A percentile compares a stretch with the other conserved stretches of the same genome.
These are phyloP conservation scores for Guadua angustifolia DNA, from an alignment of 176 grass and related monocot genomes.

Conservation along the genomic window DNA sequence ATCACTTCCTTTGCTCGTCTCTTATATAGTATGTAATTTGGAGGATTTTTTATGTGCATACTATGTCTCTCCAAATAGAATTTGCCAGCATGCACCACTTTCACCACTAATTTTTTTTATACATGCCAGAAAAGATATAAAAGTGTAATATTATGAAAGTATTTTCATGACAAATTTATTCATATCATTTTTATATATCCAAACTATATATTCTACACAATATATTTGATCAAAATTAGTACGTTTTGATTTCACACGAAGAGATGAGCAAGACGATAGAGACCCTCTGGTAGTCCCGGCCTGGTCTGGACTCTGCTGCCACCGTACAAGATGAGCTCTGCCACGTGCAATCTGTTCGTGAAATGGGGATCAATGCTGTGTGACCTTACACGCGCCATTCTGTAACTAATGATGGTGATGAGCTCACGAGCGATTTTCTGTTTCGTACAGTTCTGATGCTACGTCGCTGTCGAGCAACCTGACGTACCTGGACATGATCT, in stretches of 20 bases:
- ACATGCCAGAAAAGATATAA: not conserved
- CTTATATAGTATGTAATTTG: too few relatives aligned
- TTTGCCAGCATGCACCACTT: not conserved
- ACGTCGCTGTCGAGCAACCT: not conserved
- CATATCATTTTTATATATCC: not conserved
- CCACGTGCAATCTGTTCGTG: not conserved
- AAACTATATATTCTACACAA: not conserved
- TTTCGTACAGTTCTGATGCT: not conserved
- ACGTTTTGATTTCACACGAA: not conserved
- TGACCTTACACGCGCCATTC: not conserved
- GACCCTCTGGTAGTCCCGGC: constrained; percentile 37
- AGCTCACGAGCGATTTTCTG: not conserved
- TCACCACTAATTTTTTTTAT: not conserved
- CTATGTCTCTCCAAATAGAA: too few relatives aligned
- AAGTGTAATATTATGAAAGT: not conserved
- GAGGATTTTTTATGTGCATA: too few relatives aligned
- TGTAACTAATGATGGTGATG: not conserved
- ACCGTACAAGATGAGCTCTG: not conserved
- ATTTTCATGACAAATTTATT: not conserved
- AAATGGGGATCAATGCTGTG: constrained; percentile 4
- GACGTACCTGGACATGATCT: not conserved
- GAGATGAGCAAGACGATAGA: constrained; percentile 55
- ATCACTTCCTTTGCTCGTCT: too few relatives aligned
- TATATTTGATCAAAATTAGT: not conserved
- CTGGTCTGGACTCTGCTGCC: not conserved